Conservation (phyloP, 2,329 filamentous ascomycete genomes). For the Monosporascus ibericus region DNA sequence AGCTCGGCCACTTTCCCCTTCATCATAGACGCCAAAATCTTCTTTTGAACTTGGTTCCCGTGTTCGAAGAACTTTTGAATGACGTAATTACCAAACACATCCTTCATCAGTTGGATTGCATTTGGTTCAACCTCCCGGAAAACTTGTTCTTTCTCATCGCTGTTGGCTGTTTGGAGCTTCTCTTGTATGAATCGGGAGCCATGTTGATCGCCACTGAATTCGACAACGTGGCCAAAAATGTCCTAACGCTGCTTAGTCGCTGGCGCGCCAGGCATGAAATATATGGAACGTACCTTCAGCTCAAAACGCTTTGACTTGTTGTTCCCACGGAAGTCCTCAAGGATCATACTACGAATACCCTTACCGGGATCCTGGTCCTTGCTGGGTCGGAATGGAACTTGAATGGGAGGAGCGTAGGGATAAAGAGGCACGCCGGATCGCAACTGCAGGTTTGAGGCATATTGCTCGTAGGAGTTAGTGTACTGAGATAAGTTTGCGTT, state of each 20-base stretch:
- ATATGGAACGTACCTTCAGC: conserved; percentile 52
- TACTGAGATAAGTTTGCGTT: conserved; percentile 31
- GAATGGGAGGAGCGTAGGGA: conserved; percentile 24
- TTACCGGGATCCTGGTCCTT: conserved; percentile 54
- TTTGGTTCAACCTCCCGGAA: conserved; percentile 85
- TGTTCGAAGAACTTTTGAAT: conserved; percentile 98
- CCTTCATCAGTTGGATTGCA: conserved; percentile 82
- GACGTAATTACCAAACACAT: conserved; percentile 97
- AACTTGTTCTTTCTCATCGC: conserved; percentile 87
- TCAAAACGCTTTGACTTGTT: conserved; percentile 72
- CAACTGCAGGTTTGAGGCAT: conserved; percentile 27
- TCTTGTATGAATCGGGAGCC: conserved; percentile 93
- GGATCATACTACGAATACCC: conserved; percentile 61
- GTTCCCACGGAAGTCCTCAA: conserved; percentile 75
- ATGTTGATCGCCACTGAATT: conserved; percentile 93
- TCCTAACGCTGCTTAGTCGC: conserved; percentile 42
- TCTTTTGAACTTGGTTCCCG: conserved; percentile 90
- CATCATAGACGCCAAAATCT: conserved; percentile 78
- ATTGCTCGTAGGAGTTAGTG: conserved; percentile 28
- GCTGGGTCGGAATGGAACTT: conserved; percentile 29
- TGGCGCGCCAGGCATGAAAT: not conserved
- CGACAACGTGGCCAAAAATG: conserved; percentile 80
- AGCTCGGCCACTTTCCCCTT: conserved; percentile 74
- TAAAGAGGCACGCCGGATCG: conserved; percentile 27
- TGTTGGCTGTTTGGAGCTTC: conserved; percentile 87